Base-by-base conservation (phyloP, 2,329 filamentous ascomycete species). In the Venturia aucupariae region DNA sequence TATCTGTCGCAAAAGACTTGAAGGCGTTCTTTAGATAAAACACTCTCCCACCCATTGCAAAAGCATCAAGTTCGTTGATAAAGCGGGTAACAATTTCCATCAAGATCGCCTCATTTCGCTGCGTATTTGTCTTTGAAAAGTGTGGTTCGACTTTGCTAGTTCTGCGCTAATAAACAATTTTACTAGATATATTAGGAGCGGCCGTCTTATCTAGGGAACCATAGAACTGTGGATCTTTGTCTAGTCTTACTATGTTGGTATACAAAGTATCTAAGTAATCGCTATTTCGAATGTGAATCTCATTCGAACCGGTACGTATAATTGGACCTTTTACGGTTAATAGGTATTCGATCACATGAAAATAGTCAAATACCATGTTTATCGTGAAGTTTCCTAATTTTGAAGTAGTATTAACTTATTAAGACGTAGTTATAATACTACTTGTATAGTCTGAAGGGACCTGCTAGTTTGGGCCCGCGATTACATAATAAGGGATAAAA, bases 81-180 rank as follows among this genome's bases (percentile, higher is more conserved):
- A 54, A 32, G 1, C 7, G 30, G 48, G 24, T 32, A 4, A 54
- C 24, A 30, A 54, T 19, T 32, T 32, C 48, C 24, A 61, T 32
- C 5, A 54, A 27, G 17, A 54, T 17, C 10, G 13, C 27, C 27
- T 54, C 48, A 32, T 17, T 1, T 2, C 46, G 57, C 0, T 38
- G 60, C 32, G 72, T 67, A 10, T 66, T 62, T 5, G 64, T 38
- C 62, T 70, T 69, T 6, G 74, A 75, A 65, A 77, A 76, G 68
- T 74, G 76, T 10, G 70, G 71, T 62, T 70, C 72, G 15, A 76
- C 64, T 1, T 74, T 70, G 3, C 67, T 68, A 54, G 71, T 71
- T 30, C 73, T 70, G 15, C 67, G 60, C 22, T 71, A 72, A 66
- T 77, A 75, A 22, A 74, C 57, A 3, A 72, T 70, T 67, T 75